A percentile compares a stretch with the other conserved stretches of the same genome.
Evolutionary conservation across 352 stramenopile species (phyloP).

Genomic region (Phytophthora syringae): DNA sequence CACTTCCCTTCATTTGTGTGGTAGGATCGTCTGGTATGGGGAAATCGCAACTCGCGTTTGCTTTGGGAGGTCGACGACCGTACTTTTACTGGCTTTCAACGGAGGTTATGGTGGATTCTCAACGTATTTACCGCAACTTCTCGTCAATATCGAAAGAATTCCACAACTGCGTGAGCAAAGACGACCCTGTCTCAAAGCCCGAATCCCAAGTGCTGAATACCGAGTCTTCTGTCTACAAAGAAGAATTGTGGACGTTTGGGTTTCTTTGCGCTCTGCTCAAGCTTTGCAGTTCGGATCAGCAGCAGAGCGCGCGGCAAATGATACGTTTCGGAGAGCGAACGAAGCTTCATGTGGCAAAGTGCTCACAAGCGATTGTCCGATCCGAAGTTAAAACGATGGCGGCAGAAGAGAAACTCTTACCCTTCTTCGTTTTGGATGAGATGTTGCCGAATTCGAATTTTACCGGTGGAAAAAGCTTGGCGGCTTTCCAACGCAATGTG

Average conservation of each 20-base stretch:
- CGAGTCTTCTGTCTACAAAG: background rate
- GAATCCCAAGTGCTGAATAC: background rate
- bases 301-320: background rate
- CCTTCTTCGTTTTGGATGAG: constrained; percentile 27
- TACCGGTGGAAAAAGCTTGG: constrained; percentile 7
- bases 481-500: constrained; percentile 42
- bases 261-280: constrained; percentile 14
- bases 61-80: constrained; percentile 9
- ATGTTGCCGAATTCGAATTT: no score
- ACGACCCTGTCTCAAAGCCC: background rate
- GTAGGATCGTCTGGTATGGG: constrained; percentile 20
- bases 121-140: constrained; percentile 3
- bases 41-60: constrained; percentile 18
- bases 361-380: background rate
- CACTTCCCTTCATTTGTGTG: constrained; percentile 12
- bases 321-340: constrained; percentile 4
- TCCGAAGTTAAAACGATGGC: background rate
- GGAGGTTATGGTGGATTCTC: background rate
- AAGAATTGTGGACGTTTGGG: constrained; percentile 7
- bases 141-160: background rate
- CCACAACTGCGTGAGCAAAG: background rate
- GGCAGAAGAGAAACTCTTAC: background rate
- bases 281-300: background rate
- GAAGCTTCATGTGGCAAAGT: constrained; percentile 6
- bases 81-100: constrained; percentile 16